A percentile compares a stretch with the other conserved stretches of the same genome.
Conservation (phyloP, 2,329 filamentous ascomycete species). For the Xylariomycetidae sp. region DNA sequence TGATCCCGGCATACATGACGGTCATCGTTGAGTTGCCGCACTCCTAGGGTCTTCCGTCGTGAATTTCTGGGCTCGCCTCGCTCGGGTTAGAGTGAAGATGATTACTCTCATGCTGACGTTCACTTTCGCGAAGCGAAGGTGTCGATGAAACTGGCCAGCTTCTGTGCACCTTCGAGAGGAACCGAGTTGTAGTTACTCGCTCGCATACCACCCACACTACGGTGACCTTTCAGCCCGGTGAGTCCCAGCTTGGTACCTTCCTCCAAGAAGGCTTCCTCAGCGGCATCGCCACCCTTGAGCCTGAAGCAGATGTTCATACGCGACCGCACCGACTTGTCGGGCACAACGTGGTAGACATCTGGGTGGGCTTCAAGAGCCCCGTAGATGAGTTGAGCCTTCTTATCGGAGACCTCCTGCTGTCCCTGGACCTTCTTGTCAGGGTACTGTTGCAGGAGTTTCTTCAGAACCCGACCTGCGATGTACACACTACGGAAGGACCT, state of each 20-base stretch:
- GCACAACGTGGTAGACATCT: conserved; percentile 69
- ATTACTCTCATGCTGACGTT: too few species aligned
- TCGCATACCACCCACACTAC: conserved; percentile 79
- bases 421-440: conserved; percentile 67
- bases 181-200: conserved; percentile 89
- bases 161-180: conserved; percentile 58
- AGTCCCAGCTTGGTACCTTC: conserved; percentile 63
- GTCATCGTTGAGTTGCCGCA: too few species aligned
- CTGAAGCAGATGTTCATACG: conserved; percentile 96
- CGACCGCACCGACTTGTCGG: conserved; percentile 68
- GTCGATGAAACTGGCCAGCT: conserved; percentile 58
- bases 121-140: too few species aligned
- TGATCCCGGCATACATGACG: too few species aligned
- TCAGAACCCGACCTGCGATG: conserved; percentile 83
- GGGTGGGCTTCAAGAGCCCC: conserved; percentile 66
- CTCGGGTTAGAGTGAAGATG: too few species aligned
- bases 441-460: conserved; percentile 61
- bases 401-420: conserved; percentile 65
- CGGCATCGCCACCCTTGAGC: conserved; percentile 59
- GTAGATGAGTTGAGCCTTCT: conserved; percentile 77
- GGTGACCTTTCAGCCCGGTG: conserved; percentile 81
- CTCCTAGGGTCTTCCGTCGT: too few species aligned
- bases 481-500: conserved; percentile 62
- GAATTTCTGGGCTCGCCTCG: too few species aligned
- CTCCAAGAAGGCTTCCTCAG: conserved; percentile 75